These are phyloP conservation scores for Luffa acutangula DNA, from an alignment of 306 rosid species.

Conservation along the genomic window DNA sequence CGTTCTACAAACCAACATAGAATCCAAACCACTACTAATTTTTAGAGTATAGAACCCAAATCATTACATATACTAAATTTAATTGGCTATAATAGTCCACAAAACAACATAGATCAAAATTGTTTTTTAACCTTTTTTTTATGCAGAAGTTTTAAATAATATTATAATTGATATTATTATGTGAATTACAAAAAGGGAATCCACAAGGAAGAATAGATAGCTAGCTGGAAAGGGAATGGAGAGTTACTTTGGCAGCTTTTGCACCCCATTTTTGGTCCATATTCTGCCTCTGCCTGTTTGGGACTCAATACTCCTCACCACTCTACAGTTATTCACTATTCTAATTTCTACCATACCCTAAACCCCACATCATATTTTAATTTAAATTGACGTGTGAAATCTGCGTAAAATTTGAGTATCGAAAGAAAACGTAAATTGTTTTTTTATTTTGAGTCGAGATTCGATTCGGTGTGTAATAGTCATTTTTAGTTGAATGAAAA, in stretches of 20 bases:
- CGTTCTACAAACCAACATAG: too few species aligned
- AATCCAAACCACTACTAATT: too few species aligned
- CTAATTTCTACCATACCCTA: neutral
- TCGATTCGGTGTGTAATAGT: too few species aligned
- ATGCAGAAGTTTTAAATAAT: too few species aligned
- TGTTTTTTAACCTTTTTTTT: too few species aligned
- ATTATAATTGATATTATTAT: neutral
- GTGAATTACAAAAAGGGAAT: neutral
- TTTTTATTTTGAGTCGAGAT: too few species aligned
- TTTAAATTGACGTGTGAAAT: neutral
- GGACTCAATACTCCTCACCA: neutral
- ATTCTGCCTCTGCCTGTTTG: neutral
- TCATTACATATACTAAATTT: too few species aligned
- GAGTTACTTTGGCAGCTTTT: neutral
- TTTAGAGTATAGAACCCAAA: too few species aligned
- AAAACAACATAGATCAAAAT: too few species aligned
- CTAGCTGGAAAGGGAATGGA: neutral
- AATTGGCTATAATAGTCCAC: too few species aligned
- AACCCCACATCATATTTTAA: neutral
- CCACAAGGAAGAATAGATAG: neutral
- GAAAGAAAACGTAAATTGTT: neutral
- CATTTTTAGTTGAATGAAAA: too few species aligned
- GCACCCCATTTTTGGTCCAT: constrained; percentile 1
- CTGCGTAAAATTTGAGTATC: too few species aligned
- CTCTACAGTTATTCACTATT: neutral